Evolutionary conservation across 495 filamentous ascomycete species (phyloP).

Genomic region (Opeltia flavorubescens): DNA sequence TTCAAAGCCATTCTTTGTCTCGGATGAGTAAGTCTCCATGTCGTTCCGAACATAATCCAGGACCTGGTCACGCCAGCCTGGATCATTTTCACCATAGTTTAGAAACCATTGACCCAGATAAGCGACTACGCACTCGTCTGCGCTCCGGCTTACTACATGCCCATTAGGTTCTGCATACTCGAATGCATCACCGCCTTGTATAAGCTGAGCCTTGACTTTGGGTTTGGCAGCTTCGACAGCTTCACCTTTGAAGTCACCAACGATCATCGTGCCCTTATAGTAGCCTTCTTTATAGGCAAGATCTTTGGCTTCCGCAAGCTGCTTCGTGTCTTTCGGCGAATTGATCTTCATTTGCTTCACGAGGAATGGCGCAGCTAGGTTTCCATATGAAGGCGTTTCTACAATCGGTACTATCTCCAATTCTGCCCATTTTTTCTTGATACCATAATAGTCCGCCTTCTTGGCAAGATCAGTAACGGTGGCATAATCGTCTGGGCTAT

Average conservation of each 20-base stretch:
- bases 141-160: constrained; percentile 70
- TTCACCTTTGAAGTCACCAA: constrained; percentile 80
- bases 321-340: constrained; percentile 84
- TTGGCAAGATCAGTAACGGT: constrained; percentile 79
- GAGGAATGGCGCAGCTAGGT: constrained; percentile 66
- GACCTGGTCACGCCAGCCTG: constrained; percentile 61
- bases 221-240: constrained; percentile 75
- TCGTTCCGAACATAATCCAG: constrained; percentile 58
- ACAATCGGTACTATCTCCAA: constrained; percentile 81
- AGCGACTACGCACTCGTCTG: constrained; percentile 83
- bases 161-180: constrained; percentile 87
- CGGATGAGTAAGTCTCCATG: constrained; percentile 63
- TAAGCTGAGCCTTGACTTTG: constrained; percentile 65
- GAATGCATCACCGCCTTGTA: constrained; percentile 71
- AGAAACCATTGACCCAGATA: constrained; percentile 95
- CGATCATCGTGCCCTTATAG: constrained; percentile 85
- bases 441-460: constrained; percentile 94
- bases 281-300: constrained; percentile 95
- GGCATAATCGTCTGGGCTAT: constrained; percentile 91
- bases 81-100: constrained; percentile 79
- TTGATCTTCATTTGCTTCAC: constrained; percentile 92
- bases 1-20: constrained; percentile 73
- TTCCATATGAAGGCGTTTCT: constrained; percentile 75
- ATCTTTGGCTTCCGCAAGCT: constrained; percentile 86
- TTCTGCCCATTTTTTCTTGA: constrained; percentile 93